Conservation (phyloP, 805 yeast genomes). For the Kuraishia cidri region DNA sequence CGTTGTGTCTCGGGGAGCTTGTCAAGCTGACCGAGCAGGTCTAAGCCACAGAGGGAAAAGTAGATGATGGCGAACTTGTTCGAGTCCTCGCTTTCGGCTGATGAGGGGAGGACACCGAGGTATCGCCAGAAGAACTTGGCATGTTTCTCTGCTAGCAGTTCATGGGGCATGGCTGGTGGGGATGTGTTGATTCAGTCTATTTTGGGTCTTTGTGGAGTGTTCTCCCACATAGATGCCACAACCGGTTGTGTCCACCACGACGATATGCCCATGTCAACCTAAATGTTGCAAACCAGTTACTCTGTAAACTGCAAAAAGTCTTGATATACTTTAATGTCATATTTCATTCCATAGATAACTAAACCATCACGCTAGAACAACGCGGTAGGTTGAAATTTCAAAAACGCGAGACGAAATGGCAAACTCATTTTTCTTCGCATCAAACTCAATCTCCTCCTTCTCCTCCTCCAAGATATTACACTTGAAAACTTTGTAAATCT, state of each 20-base stretch:
- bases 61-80: slow-evolving; percentile 63
- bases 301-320: too few species aligned
- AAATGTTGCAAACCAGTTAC: too few species aligned
- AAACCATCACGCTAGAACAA: slow-evolving; percentile 25
- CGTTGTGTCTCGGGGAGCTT: slow-evolving; percentile 18
- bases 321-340: too few species aligned
- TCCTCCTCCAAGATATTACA: slow-evolving; percentile 55
- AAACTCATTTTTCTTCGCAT: slow-evolving; percentile 16
- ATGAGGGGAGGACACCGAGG: slow-evolving; percentile 26
- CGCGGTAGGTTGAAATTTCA: slow-evolving; percentile 62
- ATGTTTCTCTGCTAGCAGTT: slow-evolving; percentile 11
- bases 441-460: slow-evolving; percentile 26
- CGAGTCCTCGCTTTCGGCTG: slow-evolving; percentile 58
- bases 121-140: slow-evolving; percentile 17
- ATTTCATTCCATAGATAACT: too few species aligned
- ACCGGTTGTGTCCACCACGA: not conserved
- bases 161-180: too few species aligned
- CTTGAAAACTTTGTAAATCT: slow-evolving; percentile 34
- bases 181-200: too few species aligned
- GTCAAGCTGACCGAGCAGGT: slow-evolving; percentile 23
- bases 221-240: too few species aligned
- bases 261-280: too few species aligned
- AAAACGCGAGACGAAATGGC: slow-evolving; percentile 55
- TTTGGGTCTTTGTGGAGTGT: too few species aligned
- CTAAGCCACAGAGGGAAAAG: slow-evolving; percentile 59